Evolutionary conservation across 495 filamentous ascomycete species (phyloP).

Genomic region (Podospora sp.): DNA sequence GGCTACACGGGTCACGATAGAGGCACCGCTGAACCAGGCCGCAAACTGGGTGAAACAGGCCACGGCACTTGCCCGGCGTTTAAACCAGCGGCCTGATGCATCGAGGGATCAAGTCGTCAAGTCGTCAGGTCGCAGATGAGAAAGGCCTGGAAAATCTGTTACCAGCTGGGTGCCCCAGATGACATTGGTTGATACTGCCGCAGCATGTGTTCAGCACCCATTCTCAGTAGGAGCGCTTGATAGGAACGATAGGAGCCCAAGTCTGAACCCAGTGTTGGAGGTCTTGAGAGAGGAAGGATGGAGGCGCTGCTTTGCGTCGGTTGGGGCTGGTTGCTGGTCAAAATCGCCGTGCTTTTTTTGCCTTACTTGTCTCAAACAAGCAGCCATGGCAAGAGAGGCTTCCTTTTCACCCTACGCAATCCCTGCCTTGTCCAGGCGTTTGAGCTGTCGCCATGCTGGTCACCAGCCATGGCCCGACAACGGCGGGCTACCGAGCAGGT

Average conservation of each 20-base stretch:
- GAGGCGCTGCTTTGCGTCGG: neutral
- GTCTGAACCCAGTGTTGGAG: neutral
- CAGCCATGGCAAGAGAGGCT: neutral
- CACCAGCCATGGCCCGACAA: neutral
- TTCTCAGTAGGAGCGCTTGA: neutral
- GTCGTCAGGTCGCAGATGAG: slow-evolving; percentile 1
- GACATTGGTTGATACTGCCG: neutral
- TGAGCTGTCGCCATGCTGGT: slow-evolving; percentile 14
- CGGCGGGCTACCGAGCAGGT: neutral
- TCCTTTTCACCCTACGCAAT: neutral
- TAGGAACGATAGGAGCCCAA: neutral
- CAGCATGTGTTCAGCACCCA: neutral
- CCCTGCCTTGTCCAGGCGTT: slow-evolving; percentile 8
- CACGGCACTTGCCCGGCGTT: slow-evolving; percentile 5
- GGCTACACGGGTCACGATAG: neutral
- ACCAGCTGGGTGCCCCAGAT: neutral
- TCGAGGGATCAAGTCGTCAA: neutral
- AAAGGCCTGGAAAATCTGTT: neutral
- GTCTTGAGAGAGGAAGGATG: neutral
- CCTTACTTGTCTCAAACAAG: neutral
- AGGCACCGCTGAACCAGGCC: neutral
- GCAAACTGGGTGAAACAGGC: slow-evolving; percentile 6
- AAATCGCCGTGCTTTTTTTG: neutral
- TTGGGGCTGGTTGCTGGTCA: neutral
- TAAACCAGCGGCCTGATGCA: slow-evolving; percentile 1